These are phyloP conservation scores for Delphinella strobiligena DNA, from an alignment of 2,329 filamentous ascomycete genomes.

Conservation along the genomic window DNA sequence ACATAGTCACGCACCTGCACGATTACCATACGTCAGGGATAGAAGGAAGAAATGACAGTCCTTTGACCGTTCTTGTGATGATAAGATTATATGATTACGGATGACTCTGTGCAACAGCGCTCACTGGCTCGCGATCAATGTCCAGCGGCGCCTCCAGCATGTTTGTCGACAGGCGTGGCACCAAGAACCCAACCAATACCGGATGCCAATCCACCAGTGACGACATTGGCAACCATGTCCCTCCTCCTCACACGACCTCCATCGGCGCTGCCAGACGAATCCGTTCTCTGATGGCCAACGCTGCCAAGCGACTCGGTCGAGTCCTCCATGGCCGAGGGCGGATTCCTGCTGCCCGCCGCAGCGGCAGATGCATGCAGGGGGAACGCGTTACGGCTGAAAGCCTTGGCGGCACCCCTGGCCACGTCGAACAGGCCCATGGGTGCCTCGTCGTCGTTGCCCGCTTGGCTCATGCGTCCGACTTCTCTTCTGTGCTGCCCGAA, in stretches of 20 bases:
- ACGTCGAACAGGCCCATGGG: constrained; percentile 43
- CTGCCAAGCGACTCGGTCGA: not conserved
- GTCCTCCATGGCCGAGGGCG: constrained; percentile 1
- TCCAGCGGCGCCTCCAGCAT: not conserved
- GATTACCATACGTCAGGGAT: no score
- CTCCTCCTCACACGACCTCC: constrained; percentile 49
- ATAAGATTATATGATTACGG: no score
- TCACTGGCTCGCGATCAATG: not conserved
- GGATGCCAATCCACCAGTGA: constrained; percentile 48
- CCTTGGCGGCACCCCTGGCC: constrained; percentile 36
- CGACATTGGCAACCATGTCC: constrained; percentile 57
- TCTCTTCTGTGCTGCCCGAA: constrained; percentile 29
- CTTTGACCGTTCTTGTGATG: no score
- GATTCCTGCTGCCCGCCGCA: constrained; percentile 8
- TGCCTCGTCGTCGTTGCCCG: constrained; percentile 30
- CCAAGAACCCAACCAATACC: constrained; percentile 55
- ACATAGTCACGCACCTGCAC: no score
- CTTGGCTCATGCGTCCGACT: constrained; percentile 16
- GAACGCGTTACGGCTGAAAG: constrained; percentile 35
- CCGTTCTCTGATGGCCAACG: not conserved
- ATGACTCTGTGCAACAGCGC: no score
- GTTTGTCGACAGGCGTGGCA: constrained; percentile 20
- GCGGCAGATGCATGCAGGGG: constrained; percentile 23
- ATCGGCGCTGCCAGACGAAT: not conserved
- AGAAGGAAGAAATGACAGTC: no score